Conservation (phyloP, 2,329 filamentous ascomycete species). For the Periconia digitata region DNA sequence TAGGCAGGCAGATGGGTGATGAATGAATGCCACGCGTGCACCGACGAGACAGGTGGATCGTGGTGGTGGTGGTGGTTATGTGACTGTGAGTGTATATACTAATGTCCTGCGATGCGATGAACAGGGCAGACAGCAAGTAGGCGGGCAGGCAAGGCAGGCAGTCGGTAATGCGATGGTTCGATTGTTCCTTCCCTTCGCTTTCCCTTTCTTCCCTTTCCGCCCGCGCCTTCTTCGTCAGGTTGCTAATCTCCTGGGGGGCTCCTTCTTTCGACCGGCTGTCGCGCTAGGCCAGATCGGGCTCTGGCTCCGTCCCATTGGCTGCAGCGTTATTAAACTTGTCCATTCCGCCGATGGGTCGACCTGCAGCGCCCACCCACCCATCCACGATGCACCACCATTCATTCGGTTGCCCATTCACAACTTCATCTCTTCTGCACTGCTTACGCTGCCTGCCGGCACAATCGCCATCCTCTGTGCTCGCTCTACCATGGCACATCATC, state of each 20-base stretch:
- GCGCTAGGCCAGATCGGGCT: constrained; percentile 3
- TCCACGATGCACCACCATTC: background rate
- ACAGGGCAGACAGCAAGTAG: no score
- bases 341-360: background rate
- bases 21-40: no score
- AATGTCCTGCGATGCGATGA: no score
- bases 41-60: no score
- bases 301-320: background rate
- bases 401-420: background rate
- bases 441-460: background rate
- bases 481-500: constrained; percentile 5
- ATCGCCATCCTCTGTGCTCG: background rate
- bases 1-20: no score
- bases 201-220: background rate
- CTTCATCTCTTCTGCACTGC: background rate
- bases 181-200: background rate
- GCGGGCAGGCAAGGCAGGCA: no score
- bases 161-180: no score
- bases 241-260: constrained; percentile 8
- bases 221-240: constrained; percentile 16
- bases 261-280: constrained; percentile 2
- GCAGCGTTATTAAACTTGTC: background rate
- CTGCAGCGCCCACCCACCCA: background rate
- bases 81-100: no score
- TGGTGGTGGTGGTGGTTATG: no score